Evolutionary conservation across 163 green algal species (phyloP), one percentile per base, ranked within the genome.

Genomic region (Scenedesmus sp.): DNA sequence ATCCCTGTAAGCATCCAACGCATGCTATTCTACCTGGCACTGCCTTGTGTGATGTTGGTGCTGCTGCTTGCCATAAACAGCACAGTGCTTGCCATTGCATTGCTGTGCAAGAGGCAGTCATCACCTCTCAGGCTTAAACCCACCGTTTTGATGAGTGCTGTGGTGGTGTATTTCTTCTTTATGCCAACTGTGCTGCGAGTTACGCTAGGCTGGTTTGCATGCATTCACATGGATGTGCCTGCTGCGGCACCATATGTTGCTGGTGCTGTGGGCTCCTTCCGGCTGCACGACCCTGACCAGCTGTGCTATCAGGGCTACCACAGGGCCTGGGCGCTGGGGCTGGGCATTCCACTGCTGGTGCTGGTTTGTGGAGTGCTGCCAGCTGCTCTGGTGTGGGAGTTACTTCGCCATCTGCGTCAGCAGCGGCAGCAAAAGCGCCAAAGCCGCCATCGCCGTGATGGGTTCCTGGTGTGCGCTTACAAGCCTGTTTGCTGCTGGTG

Each of bases 121-220:
- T 42, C 61, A 79, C 3, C 49, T 24, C 80, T 30, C 15, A 43
- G 5, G 35, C 59, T n/a, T n/a, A n/a, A n/a, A n/a, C n/a, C n/a
- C n/a, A n/a, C n/a, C n/a, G n/a, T n/a, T n/a, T n/a, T n/a, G n/a
- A n/a, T n/a, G n/a, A n/a, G 42, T 42, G 20, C 53, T 1, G 33
- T 88, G 10, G 51, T 88, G 7, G 83, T 88, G 61, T 35, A 26
- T 35, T 88, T 80, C 61, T 78, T 88, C 59, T 88, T 81, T n/a
- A 37, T 80, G 15, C 83, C 83, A 40, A 80, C 61, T 53, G 40
- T 88, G 7, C 18, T 73, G 30, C 83, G 83, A 7, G 56, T 0
- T 12, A 40, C 12, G 24, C 80, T 88, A 22, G 56, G 53, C 26
- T 26, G 53, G 83, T 88, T 88, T 88, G 61, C 83, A 42, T 88